Evolutionary conservation across 495 filamentous ascomycete species (phyloP), one percentile per base, ranked within the genome.

Genomic region (Monascus purpureus): DNA sequence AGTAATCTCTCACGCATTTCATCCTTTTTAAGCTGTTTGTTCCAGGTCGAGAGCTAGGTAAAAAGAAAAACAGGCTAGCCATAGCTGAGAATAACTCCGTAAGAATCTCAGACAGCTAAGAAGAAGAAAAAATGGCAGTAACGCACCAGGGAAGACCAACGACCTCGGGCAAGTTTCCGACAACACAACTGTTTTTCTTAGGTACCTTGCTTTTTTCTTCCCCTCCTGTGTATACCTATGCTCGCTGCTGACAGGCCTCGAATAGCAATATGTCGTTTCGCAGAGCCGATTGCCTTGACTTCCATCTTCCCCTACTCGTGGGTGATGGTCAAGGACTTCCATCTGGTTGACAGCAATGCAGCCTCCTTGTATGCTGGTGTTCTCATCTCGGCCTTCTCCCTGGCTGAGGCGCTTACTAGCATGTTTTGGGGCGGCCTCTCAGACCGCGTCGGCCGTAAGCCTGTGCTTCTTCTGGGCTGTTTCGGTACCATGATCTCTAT

Each of bases 251-350:
- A 61, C 41, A 26, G 45, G 19, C 29, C 26, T 37, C 31, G 13
- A 40, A 29, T 43, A 68, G 73, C 75, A 46, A 72, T 80, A 58
- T 77, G 77, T 53, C 79, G 86, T 31, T 70, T 93, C 39, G 81
- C 84, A 24, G 85, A 93, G 57, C 85, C 84, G 5, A 82, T 93
- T 36, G 83, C 84, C 26, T 69, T 92, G 38, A 87, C 82, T 2
- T 85, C 80, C 47, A 82, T 87, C 55, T 81, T 86, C 37, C 82
- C 82, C 11, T 93, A 92, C 56, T 81, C 86, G 35, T 92, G 79
- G 75, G 72, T 77, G 39, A 74, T 87, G 55, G 74, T 85, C 45
- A 75, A 73, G 50, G 65, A 78, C 41, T 81, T 82, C 46, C 39
- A 81, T 34, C 59, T 86, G 51, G 77, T 71, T 39, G 65, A 68